Percentiles rank a stretch among this genome's conserved stretches.
Evolutionary conservation across 2,329 filamentous ascomycete species (phyloP).

Genomic region (Neofusicoccum umdonicola): DNA sequence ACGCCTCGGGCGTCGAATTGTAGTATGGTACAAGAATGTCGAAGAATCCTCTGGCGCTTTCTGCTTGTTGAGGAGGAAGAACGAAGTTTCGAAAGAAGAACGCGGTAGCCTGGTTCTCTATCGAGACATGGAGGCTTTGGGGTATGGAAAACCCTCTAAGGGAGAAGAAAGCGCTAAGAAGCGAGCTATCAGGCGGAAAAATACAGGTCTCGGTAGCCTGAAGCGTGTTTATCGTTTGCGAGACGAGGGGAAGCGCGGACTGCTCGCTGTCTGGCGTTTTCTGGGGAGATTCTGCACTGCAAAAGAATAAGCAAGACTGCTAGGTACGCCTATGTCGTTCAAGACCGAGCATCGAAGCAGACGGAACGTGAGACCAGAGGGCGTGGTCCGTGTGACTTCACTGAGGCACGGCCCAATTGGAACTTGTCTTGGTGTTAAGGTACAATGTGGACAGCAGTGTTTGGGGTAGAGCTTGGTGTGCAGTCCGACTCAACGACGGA

Average conservation of each 20-base stretch:
- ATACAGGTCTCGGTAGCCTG: neutral
- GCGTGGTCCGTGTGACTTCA: too few species aligned
- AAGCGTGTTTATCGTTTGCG: neutral
- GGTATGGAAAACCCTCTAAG: neutral
- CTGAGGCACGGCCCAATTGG: too few species aligned
- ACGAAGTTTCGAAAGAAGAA: constrained; percentile 45
- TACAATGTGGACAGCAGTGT: too few species aligned
- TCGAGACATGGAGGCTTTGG: constrained; percentile 26
- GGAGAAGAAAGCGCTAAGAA: neutral
- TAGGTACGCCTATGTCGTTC: too few species aligned
- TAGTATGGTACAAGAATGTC: constrained; percentile 40
- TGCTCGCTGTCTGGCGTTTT: neutral
- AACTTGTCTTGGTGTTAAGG: too few species aligned
- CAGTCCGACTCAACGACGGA: too few species aligned
- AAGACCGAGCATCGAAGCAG: neutral
- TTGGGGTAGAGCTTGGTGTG: too few species aligned
- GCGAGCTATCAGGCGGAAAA: neutral
- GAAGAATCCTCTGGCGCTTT: constrained; percentile 38
- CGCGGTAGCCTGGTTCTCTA: constrained; percentile 37
- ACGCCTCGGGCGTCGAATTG: constrained; percentile 32
- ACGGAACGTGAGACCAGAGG: too few species aligned
- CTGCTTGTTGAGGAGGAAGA: constrained; percentile 35
- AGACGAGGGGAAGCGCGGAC: neutral
- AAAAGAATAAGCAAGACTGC: neutral
- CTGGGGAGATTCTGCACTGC: neutral